Evolutionary conservation across 176 grass and related monocot genomes (phyloP).

Genomic region (Pharus latifolius): DNA sequence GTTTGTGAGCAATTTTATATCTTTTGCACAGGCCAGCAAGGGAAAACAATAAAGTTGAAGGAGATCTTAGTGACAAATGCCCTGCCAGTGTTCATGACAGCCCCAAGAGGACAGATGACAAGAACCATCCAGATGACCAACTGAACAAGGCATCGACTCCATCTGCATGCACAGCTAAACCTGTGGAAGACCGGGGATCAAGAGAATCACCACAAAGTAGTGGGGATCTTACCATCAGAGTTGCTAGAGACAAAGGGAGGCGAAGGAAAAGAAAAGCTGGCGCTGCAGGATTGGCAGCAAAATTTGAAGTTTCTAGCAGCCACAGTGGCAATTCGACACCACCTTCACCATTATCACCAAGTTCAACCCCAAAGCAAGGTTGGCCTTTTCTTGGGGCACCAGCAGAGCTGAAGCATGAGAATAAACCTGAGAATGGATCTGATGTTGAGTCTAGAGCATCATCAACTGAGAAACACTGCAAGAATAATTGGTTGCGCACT

Average conservation of each 20-base stretch:
- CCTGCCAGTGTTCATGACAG: constrained; percentile 21
- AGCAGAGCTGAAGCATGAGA: constrained; percentile 31
- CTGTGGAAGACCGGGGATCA: constrained; percentile 31
- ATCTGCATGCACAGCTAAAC: constrained; percentile 10
- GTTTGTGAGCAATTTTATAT: constrained; percentile 22
- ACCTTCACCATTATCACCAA: constrained; percentile 64
- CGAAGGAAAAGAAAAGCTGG: constrained; percentile 40
- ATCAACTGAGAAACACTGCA: constrained; percentile 12
- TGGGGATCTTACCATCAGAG: constrained; percentile 62
- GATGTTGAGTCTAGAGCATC: constrained; percentile 23
- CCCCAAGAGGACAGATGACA: constrained; percentile 29
- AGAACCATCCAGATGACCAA: constrained; percentile 26
- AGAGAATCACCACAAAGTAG: constrained; percentile 30
- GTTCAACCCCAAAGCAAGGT: constrained; percentile 58
- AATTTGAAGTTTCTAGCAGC: constrained; percentile 93
- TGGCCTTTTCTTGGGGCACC: constrained; percentile 35
- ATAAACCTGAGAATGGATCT: constrained; percentile 12
- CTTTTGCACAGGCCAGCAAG: constrained; percentile 35
- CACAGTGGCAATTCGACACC: constrained; percentile 89
- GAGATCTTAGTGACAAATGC: constrained; percentile 24
- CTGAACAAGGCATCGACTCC: constrained; percentile 23
- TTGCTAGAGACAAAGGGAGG: constrained; percentile 58
- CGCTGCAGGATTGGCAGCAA: constrained; percentile 41
- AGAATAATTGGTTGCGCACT: constrained; percentile 13
- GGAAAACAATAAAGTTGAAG: constrained; percentile 52